Conservation (phyloP, 352 stramenopile species). For the Phytophthora pseudosyringae region DNA sequence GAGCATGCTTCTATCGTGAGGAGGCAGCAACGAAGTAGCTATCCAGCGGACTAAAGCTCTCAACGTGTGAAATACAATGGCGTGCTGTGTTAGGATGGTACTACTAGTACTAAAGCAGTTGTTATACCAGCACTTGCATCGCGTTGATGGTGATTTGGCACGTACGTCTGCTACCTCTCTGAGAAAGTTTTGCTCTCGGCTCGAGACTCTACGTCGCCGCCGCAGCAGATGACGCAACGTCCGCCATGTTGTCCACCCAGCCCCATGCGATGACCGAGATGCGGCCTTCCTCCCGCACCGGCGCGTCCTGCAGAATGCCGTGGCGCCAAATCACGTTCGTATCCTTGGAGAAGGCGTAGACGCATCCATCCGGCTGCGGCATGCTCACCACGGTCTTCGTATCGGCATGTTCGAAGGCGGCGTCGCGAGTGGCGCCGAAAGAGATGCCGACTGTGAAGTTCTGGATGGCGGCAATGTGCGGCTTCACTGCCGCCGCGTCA, state of each 20-base stretch:
- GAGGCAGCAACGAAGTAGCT: too few species aligned
- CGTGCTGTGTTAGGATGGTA: conserved; percentile 1
- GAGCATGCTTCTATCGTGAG: too few species aligned
- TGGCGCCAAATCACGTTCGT: conserved; percentile 95
- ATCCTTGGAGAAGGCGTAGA: conserved; percentile 94
- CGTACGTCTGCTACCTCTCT: conserved; percentile 4
- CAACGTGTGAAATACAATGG: conserved; percentile 12
- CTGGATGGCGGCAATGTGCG: conserved; percentile 89
- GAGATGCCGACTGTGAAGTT: conserved; percentile 96
- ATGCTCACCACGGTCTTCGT: conserved; percentile 91
- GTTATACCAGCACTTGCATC: conserved; percentile 5
- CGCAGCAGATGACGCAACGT: conserved; percentile 24
- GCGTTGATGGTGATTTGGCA: conserved; percentile 1
- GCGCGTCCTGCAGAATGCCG: conserved; percentile 88
- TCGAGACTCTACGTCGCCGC: conserved; percentile 19
- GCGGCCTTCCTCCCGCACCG: conserved; percentile 88
- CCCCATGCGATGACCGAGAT: conserved; percentile 96
- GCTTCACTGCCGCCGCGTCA: conserved; percentile 94
- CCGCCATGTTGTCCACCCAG: conserved; percentile 77
- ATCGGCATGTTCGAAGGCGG: conserved; percentile 90
- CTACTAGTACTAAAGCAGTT: conserved; percentile 2
- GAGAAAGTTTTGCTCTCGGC: background rate
- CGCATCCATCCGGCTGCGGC: conserved; percentile 92
- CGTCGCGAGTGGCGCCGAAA: conserved; percentile 92
- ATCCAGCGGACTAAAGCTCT: background rate